Percentiles rank a stretch among this genome's conserved stretches.
Evolutionary conservation across 2,329 filamentous ascomycete genomes (phyloP).

Genomic region (Claviceps arundinis): DNA sequence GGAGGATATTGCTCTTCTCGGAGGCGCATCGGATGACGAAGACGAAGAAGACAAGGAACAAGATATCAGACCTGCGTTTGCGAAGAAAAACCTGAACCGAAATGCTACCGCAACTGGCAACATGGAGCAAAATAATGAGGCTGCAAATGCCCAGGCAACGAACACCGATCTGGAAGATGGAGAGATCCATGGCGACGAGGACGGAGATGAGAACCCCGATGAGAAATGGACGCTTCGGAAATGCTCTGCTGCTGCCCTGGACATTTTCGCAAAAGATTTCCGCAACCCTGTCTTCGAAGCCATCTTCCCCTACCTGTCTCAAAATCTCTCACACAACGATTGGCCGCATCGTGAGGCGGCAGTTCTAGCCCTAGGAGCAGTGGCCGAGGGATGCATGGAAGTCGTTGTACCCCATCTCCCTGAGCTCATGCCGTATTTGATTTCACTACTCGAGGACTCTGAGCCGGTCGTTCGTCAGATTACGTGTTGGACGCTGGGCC

Average conservation of each 20-base stretch:
- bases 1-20: conserved; percentile 78
- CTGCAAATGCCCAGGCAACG: conserved; percentile 37
- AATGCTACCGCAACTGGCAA: conserved; percentile 42
- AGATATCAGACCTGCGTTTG: conserved; percentile 87
- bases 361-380: conserved; percentile 84
- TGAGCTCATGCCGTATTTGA: conserved; percentile 79
- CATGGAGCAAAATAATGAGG: conserved; percentile 1
- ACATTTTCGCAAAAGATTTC: conserved; percentile 88
- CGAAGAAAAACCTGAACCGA: conserved; percentile 51
- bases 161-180: conserved; percentile 67
- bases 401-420: conserved; percentile 83
- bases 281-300: conserved; percentile 77
- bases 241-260: conserved; percentile 88
- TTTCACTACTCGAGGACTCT: conserved; percentile 68
- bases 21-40: conserved; percentile 76
- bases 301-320: conserved; percentile 83
- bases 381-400: conserved; percentile 87
- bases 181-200: conserved; percentile 65
- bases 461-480: conserved; percentile 93
- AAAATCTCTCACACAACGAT: conserved; percentile 74
- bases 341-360: conserved; percentile 92
- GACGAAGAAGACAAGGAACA: conserved; percentile 81
- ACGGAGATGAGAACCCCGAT: conserved; percentile 75
- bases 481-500: conserved; percentile 91
- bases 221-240: conserved; percentile 93